Conservation (phyloP, 2,329 filamentous ascomycete genomes). For the Magnaporthiopsis rhizophila region DNA sequence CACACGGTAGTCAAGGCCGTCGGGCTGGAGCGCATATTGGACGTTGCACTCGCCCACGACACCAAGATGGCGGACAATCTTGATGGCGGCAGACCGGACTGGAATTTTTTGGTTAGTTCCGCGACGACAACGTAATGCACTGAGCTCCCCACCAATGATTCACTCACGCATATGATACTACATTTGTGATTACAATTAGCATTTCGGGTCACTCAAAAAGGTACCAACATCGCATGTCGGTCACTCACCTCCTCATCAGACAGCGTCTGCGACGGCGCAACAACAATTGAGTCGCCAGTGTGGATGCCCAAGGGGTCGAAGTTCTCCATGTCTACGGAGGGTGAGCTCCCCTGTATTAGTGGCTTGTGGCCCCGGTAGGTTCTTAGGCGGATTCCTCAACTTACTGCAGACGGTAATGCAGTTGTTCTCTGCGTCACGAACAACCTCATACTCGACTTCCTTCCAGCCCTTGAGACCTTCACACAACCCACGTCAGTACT, state of each 20-base stretch:
- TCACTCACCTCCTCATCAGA: slow-evolving; percentile 72
- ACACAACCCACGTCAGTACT: neutral
- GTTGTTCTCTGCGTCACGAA: slow-evolving; percentile 91
- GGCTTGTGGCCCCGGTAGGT: neutral
- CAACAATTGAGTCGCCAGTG: slow-evolving; percentile 96
- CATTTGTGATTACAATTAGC: neutral
- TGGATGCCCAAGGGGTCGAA: slow-evolving; percentile 98
- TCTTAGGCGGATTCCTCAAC: neutral
- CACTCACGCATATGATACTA: slow-evolving; percentile 71
- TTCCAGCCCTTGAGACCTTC: slow-evolving; percentile 28
- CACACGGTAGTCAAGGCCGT: slow-evolving; percentile 94
- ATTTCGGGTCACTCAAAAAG: neutral
- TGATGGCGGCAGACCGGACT: slow-evolving; percentile 86
- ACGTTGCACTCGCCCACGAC: slow-evolving; percentile 99
- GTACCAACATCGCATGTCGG: too few relatives aligned
- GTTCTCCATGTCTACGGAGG: slow-evolving; percentile 76
- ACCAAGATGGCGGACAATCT: slow-evolving; percentile 92
- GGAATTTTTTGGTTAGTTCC: neutral
- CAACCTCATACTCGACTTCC: slow-evolving; percentile 98
- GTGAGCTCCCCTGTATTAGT: neutral
- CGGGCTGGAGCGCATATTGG: slow-evolving; percentile 93
- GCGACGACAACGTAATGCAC: neutral
- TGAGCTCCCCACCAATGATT: neutral
- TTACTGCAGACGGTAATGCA: slow-evolving; percentile 90
- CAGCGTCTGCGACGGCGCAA: slow-evolving; percentile 92